phyloP scores from a whole-genome alignment of 2,329 filamentous ascomycete species.

The Pseudopyrenochaeta lycopersici region DNA sequence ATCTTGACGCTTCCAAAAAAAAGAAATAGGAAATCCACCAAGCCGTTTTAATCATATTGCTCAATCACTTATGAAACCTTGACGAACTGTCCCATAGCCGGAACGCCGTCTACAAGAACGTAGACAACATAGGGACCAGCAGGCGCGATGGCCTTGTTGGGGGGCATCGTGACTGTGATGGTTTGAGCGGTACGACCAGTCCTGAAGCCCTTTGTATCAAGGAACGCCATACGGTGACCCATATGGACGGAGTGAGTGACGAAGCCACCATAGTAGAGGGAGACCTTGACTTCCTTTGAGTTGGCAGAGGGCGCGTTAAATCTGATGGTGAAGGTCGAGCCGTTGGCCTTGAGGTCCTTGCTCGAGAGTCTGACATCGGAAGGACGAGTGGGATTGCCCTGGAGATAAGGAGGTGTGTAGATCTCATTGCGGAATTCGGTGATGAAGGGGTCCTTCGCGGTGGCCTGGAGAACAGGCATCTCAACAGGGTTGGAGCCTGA shows the following conservation, averaged over 20 bases:
- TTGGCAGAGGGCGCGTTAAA: conserved; percentile 55
- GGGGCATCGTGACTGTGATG: conserved; percentile 63
- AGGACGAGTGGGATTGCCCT: conserved; percentile 62
- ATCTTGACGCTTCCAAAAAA: no score
- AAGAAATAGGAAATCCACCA: neutral
- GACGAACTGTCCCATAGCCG: conserved; percentile 63
- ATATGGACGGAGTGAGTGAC: conserved; percentile 70
- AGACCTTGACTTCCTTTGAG: conserved; percentile 58
- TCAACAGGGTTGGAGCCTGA: conserved; percentile 69
- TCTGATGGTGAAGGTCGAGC: conserved; percentile 57
- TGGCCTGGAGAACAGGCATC: conserved; percentile 60
- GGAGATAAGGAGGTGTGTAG: conserved; percentile 69
- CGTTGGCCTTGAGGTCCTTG: conserved; percentile 54
- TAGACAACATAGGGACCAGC: conserved; percentile 70
- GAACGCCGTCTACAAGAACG: conserved; percentile 65
- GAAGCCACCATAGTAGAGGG: conserved; percentile 67
- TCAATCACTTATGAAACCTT: conserved; percentile 44
- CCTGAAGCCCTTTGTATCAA: conserved; percentile 61
- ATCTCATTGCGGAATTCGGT: conserved; percentile 71
- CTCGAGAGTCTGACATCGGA: conserved; percentile 57
- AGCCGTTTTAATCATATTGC: neutral
- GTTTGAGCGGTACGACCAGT: conserved; percentile 54
- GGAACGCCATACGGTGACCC: conserved; percentile 66
- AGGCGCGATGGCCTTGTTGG: conserved; percentile 64
- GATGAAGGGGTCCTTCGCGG: conserved; percentile 58